These are phyloP conservation scores for Coemansia sp. DNA, from an alignment of 192 early-diverging fungal genomes.

Conservation along the genomic window DNA sequence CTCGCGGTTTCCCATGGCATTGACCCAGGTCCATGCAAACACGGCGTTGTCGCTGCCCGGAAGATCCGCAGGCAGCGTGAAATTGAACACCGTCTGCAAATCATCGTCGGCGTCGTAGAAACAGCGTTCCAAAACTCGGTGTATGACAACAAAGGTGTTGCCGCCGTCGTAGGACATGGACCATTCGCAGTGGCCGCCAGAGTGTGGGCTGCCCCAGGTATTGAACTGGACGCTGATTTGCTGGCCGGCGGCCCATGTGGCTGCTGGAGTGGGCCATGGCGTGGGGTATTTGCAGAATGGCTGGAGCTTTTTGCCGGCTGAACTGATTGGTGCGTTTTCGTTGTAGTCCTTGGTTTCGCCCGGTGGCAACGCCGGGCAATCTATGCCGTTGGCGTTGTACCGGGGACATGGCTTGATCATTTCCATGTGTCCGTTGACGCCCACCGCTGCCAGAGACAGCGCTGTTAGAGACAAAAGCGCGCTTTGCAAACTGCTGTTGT, in stretches of 20 bases:
- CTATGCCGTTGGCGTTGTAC: conserved; percentile 19
- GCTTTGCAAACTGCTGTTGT: background rate
- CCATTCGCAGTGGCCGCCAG: conserved; percentile 64
- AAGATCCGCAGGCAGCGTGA: conserved; percentile 51
- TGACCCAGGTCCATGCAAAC: conserved; percentile 65
- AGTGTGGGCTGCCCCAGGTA: conserved; percentile 46
- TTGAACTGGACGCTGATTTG: conserved; percentile 21
- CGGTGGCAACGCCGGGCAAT: conserved; percentile 19
- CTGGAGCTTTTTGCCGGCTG: conserved; percentile 12
- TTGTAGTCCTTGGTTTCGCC: conserved; percentile 25
- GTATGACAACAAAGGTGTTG: conserved; percentile 58
- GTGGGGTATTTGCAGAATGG: conserved; percentile 36
- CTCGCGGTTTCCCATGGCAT: conserved; percentile 59
- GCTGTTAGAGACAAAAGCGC: background rate
- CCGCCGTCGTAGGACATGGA: conserved; percentile 59
- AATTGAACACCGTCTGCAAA: conserved; percentile 3
- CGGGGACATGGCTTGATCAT: conserved; percentile 35
- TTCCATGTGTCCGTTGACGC: conserved; percentile 19
- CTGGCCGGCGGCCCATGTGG: conserved; percentile 27
- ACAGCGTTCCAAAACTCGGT: conserved; percentile 19
- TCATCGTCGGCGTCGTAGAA: conserved; percentile 19
- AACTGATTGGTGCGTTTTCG: conserved; percentile 20
- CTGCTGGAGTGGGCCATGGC: conserved; percentile 13
- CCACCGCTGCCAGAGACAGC: background rate
- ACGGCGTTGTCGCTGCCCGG: conserved; percentile 49